These are phyloP conservation scores for Pichia sporocuriosa DNA, from an alignment of 805 yeast genomes.

Conservation along the genomic window DNA sequence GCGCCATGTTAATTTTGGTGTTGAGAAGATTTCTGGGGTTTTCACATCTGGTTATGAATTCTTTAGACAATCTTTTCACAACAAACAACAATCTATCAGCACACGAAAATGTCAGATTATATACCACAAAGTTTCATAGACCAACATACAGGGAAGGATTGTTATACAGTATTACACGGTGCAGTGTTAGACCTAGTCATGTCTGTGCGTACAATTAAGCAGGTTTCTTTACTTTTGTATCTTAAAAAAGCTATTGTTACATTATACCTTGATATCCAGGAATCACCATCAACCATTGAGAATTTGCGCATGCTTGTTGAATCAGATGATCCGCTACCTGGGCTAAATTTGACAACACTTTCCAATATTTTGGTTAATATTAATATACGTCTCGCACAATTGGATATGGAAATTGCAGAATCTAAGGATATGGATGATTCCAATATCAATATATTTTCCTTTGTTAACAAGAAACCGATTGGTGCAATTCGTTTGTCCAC, in stretches of 20 bases:
- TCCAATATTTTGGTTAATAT: conserved; percentile 17
- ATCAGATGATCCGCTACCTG: conserved; percentile 7
- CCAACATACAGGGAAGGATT: neutral
- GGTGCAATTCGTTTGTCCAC: conserved; percentile 34
- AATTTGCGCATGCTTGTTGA: neutral
- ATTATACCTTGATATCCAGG: neutral
- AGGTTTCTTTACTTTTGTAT: conserved; percentile 7
- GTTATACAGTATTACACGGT: conserved; percentile 10
- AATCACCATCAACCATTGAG: neutral
- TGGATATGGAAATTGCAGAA: conserved; percentile 35
- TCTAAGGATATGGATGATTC: conserved; percentile 28
- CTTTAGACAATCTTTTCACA: too few species aligned
- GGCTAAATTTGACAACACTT: conserved; percentile 2
- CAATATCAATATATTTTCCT: conserved; percentile 28
- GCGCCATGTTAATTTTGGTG: too few species aligned
- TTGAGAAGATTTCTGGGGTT: too few species aligned
- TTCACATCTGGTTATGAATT: too few species aligned
- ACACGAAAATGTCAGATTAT: too few species aligned
- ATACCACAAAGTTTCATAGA: neutral
- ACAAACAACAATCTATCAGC: too few species aligned
- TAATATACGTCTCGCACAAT: conserved; percentile 26
- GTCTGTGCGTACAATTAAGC: conserved; percentile 9
- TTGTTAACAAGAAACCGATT: conserved; percentile 36
- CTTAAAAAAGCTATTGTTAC: conserved; percentile 8
- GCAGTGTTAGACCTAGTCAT: conserved; percentile 16